These are phyloP conservation scores for Saxispiralis lemnorum DNA, from an alignment of 495 filamentous ascomycete genomes.

Conservation along the genomic window DNA sequence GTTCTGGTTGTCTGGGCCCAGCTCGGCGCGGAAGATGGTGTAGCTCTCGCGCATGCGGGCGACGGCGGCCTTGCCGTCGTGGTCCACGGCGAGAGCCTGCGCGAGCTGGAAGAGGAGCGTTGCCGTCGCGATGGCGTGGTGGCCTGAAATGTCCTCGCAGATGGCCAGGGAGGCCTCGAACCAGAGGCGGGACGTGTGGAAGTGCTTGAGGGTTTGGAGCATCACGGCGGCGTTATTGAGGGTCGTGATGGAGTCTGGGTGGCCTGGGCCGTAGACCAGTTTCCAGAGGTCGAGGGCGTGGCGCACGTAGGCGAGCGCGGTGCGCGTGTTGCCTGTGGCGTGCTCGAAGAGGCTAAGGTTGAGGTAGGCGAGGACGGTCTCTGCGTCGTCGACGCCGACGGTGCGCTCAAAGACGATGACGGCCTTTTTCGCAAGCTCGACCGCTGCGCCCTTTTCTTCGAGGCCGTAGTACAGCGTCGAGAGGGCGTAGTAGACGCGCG, in stretches of 20 bases:
- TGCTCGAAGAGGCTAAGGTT: slow-evolving; percentile 94
- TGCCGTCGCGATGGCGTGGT: slow-evolving; percentile 58
- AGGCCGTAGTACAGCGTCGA: slow-evolving; percentile 91
- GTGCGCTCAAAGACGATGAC: slow-evolving; percentile 93
- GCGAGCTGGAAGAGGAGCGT: slow-evolving; percentile 93
- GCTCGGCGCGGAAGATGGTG: slow-evolving; percentile 73
- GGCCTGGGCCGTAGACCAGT: slow-evolving; percentile 78
- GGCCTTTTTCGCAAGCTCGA: slow-evolving; percentile 89
- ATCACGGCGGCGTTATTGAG: slow-evolving; percentile 98
- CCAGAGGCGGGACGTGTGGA: slow-evolving; percentile 83
- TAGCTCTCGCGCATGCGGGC: slow-evolving; percentile 85
- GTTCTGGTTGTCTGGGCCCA: slow-evolving; percentile 79
- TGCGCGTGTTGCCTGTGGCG: slow-evolving; percentile 67
- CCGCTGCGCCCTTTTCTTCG: slow-evolving; percentile 85
- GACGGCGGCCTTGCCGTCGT: slow-evolving; percentile 78
- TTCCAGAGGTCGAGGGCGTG: slow-evolving; percentile 95
- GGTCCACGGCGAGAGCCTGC: slow-evolving; percentile 81
- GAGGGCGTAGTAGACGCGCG: slow-evolving; percentile 80
- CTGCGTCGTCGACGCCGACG: slow-evolving; percentile 77
- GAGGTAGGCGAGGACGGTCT: slow-evolving; percentile 85
- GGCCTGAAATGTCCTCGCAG: slow-evolving; percentile 74
- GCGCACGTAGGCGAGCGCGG: slow-evolving; percentile 66
- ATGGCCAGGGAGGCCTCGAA: slow-evolving; percentile 81
- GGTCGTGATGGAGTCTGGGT: slow-evolving; percentile 95
- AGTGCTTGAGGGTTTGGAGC: slow-evolving; percentile 84